Base-by-base conservation (phyloP, 495 filamentous ascomycete species). In the Glutinoglossum americanum region DNA sequence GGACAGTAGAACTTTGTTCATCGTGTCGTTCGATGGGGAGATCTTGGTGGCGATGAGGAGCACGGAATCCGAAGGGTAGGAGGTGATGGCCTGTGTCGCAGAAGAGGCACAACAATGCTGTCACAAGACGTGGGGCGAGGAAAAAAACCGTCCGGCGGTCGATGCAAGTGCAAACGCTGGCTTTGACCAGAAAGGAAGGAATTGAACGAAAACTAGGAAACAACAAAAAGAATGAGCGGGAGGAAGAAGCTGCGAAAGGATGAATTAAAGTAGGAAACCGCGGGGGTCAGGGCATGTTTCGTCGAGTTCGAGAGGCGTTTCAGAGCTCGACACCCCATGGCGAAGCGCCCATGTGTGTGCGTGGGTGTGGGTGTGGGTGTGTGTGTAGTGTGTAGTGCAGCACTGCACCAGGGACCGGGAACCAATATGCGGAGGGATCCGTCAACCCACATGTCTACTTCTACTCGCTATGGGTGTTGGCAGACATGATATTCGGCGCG, bases 1-100 rank as follows among this genome's bases (percentile, higher is more conserved):
- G 57, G 72, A 70, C 61, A 74, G 54, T 32, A 81, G 70, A 44
- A 82, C 72, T 59, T 76, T 79, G 70, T 79, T 76, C 61, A 68
- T 69, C 76, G 79, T 80, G 45, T 17, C 44, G 45, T 11, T 54
- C 54, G 19, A 37, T n/a, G 19, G 11, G 32, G 33, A 26, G 30
- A 56, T 30, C 54, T 26, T 19, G 28, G 0, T 27, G 17, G 9
- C 21, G 15, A 5, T 26, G 26, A 27, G 17, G 37, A 17, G 6
- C 15, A 5, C 1, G 8, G 19, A 25, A 11, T 11, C 21, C 19
- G 23, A 19, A 21, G 25, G 7, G 26, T 6, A 23, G 4, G 15
- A 53, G 28, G 1, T 32, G 28, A 28, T 13, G 49, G 7, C 47
- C 49, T 9, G 49, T 5, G 49, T 13, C 25, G 13, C 32, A 13